Conservation (phyloP, 2,329 filamentous ascomycete species). For the Alternaria postmessia region DNA sequence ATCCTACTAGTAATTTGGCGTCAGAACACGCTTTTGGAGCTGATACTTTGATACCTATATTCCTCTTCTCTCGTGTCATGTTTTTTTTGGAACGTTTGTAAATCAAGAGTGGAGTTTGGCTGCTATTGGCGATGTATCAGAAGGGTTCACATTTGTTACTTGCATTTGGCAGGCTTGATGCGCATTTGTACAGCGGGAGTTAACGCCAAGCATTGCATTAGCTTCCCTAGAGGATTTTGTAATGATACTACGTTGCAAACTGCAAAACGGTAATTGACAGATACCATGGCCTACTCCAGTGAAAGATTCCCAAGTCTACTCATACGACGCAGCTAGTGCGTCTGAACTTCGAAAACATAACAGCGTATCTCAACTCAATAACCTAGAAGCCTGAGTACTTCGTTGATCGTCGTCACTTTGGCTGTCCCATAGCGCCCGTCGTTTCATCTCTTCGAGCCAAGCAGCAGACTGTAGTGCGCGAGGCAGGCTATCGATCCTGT, state of each 20-base stretch:
- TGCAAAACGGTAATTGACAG: not conserved
- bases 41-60: not conserved
- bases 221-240: not conserved
- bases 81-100: constrained; percentile 4
- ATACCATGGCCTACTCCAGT: not conserved
- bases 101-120: constrained; percentile 16
- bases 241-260: not conserved
- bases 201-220: not conserved
- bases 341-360: too few species aligned
- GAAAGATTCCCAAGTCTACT: not conserved
- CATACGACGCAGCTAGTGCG: not conserved
- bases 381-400: too few species aligned
- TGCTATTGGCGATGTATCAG: not conserved
- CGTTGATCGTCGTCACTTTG: too few species aligned
- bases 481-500: too few species aligned
- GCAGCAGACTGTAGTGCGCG: too few species aligned
- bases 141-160: not conserved
- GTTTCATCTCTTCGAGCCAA: too few species aligned
- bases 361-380: too few species aligned
- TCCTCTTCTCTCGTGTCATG: not conserved
- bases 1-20: constrained; percentile 12
- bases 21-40: not conserved
- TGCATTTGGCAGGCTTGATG: not conserved
- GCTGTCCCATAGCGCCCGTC: too few species aligned
- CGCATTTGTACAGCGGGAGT: not conserved